Conservation (phyloP, 305 asterid genomes). For the Solanum hybrid region DNA sequence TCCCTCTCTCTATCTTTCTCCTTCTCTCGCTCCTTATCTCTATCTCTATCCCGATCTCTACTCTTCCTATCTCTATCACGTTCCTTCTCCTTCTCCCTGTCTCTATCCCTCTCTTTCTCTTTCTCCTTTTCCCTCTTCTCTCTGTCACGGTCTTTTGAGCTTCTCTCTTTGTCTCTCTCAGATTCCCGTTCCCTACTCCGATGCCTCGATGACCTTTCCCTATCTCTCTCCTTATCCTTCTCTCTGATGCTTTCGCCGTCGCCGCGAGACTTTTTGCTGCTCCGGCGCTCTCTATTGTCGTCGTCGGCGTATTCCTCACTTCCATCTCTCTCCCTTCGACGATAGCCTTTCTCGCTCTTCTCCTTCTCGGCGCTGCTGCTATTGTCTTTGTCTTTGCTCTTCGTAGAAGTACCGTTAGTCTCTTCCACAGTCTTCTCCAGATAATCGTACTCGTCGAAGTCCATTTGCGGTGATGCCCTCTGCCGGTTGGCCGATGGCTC, state of each 20-base stretch:
- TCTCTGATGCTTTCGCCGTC: conserved; percentile 61
- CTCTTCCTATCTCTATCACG: not conserved
- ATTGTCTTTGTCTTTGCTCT: conserved; percentile 44
- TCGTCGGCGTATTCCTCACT: conserved; percentile 52
- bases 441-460: conserved; percentile 97
- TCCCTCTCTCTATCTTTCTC: conserved; percentile 23
- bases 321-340: conserved; percentile 61
- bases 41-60: conserved; percentile 24
- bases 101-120: conserved; percentile 20
- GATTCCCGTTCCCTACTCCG: conserved; percentile 33
- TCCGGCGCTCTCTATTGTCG: conserved; percentile 52
- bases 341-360: conserved; percentile 55
- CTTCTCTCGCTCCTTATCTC: conserved; percentile 24
- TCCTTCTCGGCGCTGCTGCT: conserved; percentile 34
- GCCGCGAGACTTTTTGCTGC: conserved; percentile 63
- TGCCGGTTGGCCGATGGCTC: not conserved
- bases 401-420: conserved; percentile 46
- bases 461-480: conserved; percentile 33
- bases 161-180: conserved; percentile 21
- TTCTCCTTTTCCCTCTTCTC: conserved; percentile 16
- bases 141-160: conserved; percentile 19
- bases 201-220: conserved; percentile 73
- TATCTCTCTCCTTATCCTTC: conserved; percentile 34
- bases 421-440: conserved; percentile 88
- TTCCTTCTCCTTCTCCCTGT: conserved; percentile 30